These are phyloP conservation scores for Silene coronaria DNA, from an alignment of 179 eudicot genomes.

Conservation along the genomic window DNA sequence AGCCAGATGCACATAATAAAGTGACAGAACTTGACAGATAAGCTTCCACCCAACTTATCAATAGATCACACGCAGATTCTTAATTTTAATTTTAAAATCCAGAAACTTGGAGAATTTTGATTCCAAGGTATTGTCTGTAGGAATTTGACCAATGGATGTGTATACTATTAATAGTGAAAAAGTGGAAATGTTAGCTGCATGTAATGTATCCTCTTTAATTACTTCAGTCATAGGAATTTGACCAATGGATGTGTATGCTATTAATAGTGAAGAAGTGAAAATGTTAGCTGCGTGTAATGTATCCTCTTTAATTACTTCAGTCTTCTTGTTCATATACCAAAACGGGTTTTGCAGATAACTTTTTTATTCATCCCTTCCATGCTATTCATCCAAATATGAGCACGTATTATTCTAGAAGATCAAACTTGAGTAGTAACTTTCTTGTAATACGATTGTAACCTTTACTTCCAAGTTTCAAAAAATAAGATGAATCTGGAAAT, in stretches of 20 bases:
- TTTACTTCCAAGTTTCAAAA: neutral
- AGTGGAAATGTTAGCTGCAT: neutral
- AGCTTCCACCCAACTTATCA: neutral
- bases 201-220: neutral
- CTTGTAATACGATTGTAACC: neutral
- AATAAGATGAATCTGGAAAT: neutral
- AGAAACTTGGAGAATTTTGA: neutral
- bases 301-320: neutral
- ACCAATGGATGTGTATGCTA: neutral
- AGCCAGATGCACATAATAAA: neutral
- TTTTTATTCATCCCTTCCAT: neutral
- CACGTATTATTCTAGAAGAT: conserved; percentile 3
- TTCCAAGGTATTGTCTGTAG: neutral
- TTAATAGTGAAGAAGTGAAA: neutral
- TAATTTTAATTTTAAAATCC: neutral
- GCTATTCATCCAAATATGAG: neutral
- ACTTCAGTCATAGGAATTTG: neutral
- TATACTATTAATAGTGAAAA: neutral
- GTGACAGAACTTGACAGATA: neutral
- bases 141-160: neutral
- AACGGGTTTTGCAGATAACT: neutral
- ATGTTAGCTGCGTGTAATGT: neutral
- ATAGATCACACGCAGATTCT: neutral
- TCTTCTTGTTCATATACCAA: neutral
- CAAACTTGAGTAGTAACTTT: neutral